Evolutionary conservation across 345 rosid genomes (phyloP).

Genomic region (Ailanthus altissimus): DNA sequence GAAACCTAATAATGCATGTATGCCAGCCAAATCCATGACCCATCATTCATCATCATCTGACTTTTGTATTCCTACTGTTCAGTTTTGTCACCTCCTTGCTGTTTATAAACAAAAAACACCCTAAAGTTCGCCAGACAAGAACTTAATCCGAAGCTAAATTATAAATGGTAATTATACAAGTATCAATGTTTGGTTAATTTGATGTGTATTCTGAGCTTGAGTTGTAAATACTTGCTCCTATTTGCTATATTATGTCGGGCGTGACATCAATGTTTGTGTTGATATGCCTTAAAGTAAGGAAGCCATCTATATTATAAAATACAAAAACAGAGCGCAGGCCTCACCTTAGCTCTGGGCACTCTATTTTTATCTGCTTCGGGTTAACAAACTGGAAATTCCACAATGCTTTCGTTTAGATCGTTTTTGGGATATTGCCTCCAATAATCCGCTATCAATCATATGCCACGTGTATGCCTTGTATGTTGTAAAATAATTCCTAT

Average conservation of each 20-base stretch:
- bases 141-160: too few species aligned
- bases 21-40: conserved; percentile 18
- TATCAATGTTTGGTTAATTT: too few species aligned
- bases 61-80: not conserved
- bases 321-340: too few species aligned
- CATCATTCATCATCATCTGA: conserved; percentile 20
- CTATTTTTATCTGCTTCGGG: not conserved
- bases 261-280: not conserved
- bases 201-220: too few species aligned
- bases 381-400: not conserved
- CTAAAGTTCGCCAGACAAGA: too few species aligned
- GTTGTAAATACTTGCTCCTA: too few species aligned
- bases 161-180: too few species aligned
- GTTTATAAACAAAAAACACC: not conserved
- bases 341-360: too few species aligned
- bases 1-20: not conserved
- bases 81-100: not conserved
- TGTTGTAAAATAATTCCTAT: too few species aligned
- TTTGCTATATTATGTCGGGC: not conserved
- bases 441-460: conserved; percentile 1
- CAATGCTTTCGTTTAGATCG: conserved; percentile 16
- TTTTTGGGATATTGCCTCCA: conserved; percentile 16
- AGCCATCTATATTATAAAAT: too few species aligned
- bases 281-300: not conserved
- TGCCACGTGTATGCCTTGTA: not conserved